Conservation (phyloP, 495 filamentous ascomycete species). For the Thermothielavioides terrestris region DNA sequence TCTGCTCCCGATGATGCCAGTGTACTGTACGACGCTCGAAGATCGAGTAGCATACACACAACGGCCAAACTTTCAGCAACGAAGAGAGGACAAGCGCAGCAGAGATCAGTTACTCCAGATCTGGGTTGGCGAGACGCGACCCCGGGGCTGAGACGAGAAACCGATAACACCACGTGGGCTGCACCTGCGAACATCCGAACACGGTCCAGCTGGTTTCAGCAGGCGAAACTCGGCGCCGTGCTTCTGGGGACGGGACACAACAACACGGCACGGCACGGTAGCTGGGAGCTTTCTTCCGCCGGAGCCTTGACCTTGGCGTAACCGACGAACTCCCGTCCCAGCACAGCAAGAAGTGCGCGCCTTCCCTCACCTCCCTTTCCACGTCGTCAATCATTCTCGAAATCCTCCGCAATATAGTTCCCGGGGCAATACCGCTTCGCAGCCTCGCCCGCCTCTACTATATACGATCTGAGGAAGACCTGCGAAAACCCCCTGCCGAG, state of each 20-base stretch:
- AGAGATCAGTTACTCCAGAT: neutral
- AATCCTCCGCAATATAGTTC: neutral
- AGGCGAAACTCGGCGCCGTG: neutral
- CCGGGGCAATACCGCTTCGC: no score
- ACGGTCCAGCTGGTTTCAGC: conserved; percentile 1
- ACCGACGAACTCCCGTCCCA: no score
- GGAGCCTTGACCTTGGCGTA: conserved; percentile 2
- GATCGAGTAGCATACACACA: neutral
- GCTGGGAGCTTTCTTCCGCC: conserved; percentile 5
- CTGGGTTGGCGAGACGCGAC: neutral
- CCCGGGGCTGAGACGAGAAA: neutral
- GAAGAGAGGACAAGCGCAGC: neutral
- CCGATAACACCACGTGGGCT: neutral
- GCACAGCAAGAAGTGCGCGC: no score
- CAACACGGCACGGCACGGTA: conserved; percentile 13
- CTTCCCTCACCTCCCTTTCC: no score
- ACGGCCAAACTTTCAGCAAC: no score
- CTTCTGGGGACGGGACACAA: neutral
- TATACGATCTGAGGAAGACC: neutral
- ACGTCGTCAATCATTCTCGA: no score
- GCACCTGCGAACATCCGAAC: neutral
- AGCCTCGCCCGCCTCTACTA: no score
- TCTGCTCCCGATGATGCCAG: neutral
- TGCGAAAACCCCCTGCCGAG: neutral
- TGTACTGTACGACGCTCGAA: neutral